Percentiles rank a stretch among this genome's conserved stretches.
phyloP scores from a whole-genome alignment of 2,329 filamentous ascomycete genomes.

The Pochonia chlamydosporia region DNA sequence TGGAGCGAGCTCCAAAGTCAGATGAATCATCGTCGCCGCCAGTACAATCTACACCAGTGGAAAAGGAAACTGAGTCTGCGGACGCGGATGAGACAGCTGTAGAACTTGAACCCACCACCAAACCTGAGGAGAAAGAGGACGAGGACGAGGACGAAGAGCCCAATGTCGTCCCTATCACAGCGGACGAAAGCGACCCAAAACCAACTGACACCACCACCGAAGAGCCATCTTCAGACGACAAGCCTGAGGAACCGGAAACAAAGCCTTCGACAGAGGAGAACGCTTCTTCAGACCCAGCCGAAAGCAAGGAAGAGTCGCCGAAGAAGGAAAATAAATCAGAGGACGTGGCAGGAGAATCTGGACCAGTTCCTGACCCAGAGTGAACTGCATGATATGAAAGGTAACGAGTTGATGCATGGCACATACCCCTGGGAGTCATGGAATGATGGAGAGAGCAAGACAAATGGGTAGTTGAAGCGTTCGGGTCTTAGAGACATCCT shows the following conservation, averaged over 20 bases:
- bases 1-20: conserved; percentile 11
- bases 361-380: conserved; percentile 6
- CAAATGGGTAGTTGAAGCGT: neutral
- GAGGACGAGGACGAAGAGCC: neutral
- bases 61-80: neutral
- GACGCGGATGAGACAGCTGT: conserved; percentile 7
- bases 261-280: neutral
- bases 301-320: neutral
- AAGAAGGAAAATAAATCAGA: conserved; percentile 2
- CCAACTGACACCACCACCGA: neutral
- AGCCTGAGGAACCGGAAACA: conserved; percentile 1
- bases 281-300: neutral
- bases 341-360: conserved; percentile 6
- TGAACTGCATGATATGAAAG: neutral
- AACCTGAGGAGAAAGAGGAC: neutral
- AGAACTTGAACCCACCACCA: conserved; percentile 1
- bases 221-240: neutral
- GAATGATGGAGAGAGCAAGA: neutral
- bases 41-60: conserved; percentile 6
- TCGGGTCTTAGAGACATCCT: no score
- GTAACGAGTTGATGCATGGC: neutral
- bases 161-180: neutral
- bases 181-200: neutral
- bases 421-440: neutral
- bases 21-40: conserved; percentile 8